Conservation (phyloP, 2,329 filamentous ascomycete genomes). For the Microdochium trichocladiopsis region DNA sequence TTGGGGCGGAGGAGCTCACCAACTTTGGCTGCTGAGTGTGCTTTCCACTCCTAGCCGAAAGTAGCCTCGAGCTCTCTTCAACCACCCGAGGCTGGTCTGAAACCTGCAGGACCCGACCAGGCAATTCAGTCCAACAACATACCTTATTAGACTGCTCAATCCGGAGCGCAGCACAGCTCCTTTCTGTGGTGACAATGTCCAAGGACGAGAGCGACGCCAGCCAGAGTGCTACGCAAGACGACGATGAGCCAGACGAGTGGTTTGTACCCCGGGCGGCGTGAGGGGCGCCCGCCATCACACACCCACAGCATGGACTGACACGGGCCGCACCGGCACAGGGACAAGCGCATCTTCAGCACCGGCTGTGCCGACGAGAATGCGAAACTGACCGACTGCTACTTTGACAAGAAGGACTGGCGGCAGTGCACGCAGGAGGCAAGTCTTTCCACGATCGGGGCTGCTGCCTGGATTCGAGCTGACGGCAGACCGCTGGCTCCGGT, state of each 20-base stretch:
- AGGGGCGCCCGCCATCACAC: neutral
- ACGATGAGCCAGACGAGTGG: constrained; percentile 96
- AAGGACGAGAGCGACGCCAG: constrained; percentile 42
- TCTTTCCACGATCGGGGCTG: neutral
- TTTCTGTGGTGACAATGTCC: constrained; percentile 36
- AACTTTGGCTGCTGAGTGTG: neutral
- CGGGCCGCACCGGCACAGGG: constrained; percentile 62
- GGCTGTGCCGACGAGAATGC: constrained; percentile 85
- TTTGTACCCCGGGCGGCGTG: constrained; percentile 33
- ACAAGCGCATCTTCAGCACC: constrained; percentile 95
- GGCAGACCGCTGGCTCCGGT: constrained; percentile 1
- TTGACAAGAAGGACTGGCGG: constrained; percentile 93
- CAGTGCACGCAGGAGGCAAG: constrained; percentile 81
- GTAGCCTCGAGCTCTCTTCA: neutral
- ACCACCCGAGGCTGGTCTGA: no score
- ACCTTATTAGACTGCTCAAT: no score
- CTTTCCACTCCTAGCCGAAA: neutral
- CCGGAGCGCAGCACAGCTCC: neutral
- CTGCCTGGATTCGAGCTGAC: constrained; percentile 2
- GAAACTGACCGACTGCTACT: constrained; percentile 93
- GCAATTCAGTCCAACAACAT: no score
- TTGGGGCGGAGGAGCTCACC: neutral
- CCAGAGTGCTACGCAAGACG: constrained; percentile 41
- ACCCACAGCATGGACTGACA: constrained; percentile 8
- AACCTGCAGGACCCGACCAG: neutral